Percentiles rank a stretch among this genome's conserved stretches.
Conservation (phyloP, 306 rosid genomes). For the Glycine soja region DNA sequence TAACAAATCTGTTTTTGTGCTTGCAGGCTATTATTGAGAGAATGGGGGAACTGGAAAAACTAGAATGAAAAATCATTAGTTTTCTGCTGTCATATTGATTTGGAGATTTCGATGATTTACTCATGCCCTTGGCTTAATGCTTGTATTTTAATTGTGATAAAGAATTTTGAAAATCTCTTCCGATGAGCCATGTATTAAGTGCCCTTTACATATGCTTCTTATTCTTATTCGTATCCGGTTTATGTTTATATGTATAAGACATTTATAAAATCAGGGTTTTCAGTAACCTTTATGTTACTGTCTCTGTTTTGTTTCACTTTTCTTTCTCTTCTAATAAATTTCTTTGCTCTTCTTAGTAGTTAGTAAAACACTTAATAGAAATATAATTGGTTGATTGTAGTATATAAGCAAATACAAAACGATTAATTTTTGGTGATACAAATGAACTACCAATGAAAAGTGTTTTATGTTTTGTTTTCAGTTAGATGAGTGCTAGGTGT, state of each 20-base stretch:
- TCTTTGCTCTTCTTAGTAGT: background rate
- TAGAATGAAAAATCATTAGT: constrained; percentile 48
- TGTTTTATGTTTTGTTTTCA: background rate
- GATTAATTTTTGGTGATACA: constrained; percentile 5
- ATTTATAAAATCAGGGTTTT: constrained; percentile 24
- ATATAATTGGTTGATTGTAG: constrained; percentile 6
- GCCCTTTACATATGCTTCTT: constrained; percentile 31
- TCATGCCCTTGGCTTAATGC: constrained; percentile 29
- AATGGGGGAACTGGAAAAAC: constrained; percentile 66
- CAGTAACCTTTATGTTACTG: background rate
- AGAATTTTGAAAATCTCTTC: constrained; percentile 37
- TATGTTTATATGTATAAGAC: constrained; percentile 48
- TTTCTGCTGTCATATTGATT: background rate
- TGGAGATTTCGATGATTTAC: constrained; percentile 45
- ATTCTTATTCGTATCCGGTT: background rate
- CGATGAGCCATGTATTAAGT: constrained; percentile 47
- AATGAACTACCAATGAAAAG: background rate
- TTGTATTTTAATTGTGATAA: constrained; percentile 49
- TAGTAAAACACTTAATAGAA: background rate
- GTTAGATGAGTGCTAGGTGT: background rate
- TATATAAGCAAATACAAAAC: constrained; percentile 26
- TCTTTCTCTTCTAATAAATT: background rate
- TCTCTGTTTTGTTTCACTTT: background rate
- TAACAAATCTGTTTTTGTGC: constrained; percentile 19
- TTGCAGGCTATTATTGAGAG: constrained; percentile 66